Conservation (phyloP, 2,329 filamentous ascomycete species). For the Calonectria henricotiae region DNA sequence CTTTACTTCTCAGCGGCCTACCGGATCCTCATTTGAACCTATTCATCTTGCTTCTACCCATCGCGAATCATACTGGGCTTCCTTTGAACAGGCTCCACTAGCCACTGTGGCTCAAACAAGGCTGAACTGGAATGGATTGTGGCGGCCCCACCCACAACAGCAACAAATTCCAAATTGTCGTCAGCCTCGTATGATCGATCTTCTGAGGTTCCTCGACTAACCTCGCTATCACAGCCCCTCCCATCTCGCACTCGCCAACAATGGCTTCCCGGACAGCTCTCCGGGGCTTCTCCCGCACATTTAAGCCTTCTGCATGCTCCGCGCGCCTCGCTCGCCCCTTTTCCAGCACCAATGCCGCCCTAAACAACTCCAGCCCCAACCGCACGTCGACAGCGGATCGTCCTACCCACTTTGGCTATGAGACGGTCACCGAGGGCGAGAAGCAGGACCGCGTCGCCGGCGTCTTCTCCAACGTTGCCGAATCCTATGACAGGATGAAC, state of each 20-base stretch:
- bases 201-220: constrained; percentile 41
- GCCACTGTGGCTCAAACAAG: constrained; percentile 49
- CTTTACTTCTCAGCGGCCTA: not conserved
- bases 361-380: constrained; percentile 47
- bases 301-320: constrained; percentile 42
- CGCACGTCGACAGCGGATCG: constrained; percentile 60
- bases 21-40: not conserved
- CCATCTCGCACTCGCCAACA: constrained; percentile 36
- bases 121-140: constrained; percentile 36
- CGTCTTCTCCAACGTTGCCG: constrained; percentile 96
- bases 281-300: constrained; percentile 50
- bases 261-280: constrained; percentile 56
- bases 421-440: constrained; percentile 85
- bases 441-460: constrained; percentile 82
- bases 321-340: constrained; percentile 50
- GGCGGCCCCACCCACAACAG: constrained; percentile 36
- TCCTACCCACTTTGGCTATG: constrained; percentile 92
- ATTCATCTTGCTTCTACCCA: not conserved
- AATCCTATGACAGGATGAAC: constrained; percentile 98
- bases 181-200: constrained; percentile 53
- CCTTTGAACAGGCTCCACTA: not conserved
- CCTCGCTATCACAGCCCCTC: constrained; percentile 40
- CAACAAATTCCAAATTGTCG: constrained; percentile 47
- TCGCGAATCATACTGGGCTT: not conserved
- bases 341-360: constrained; percentile 51